Evolutionary conservation across 2,329 filamentous ascomycete species (phyloP).

Genomic region (Fusarium tanahbumbuense): DNA sequence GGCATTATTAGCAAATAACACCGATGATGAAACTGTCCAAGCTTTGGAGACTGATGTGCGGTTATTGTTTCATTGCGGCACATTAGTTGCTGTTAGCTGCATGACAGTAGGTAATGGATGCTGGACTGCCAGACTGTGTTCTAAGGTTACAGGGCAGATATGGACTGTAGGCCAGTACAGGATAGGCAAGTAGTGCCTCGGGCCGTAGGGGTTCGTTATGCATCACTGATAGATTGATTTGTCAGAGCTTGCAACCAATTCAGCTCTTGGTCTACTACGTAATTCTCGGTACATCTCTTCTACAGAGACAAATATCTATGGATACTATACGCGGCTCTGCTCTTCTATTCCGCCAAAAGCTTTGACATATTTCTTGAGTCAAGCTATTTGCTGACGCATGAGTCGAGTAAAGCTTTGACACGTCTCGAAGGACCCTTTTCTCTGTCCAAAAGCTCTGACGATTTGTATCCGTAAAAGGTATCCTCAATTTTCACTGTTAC

Average conservation of each 20-base stretch:
- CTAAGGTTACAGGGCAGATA: background rate
- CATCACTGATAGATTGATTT: conserved; percentile 40
- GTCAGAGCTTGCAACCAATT: conserved; percentile 24
- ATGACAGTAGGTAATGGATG: background rate
- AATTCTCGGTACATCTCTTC: background rate
- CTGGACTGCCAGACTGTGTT: too few relatives aligned
- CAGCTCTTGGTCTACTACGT: background rate
- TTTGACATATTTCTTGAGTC: background rate
- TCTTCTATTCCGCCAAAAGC: background rate
- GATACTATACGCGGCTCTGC: background rate
- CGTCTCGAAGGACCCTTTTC: conserved; percentile 1
- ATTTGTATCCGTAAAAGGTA: background rate
- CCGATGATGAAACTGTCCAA: conserved; percentile 25
- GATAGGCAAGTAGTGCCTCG: conserved; percentile 23
- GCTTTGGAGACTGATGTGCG: conserved; percentile 23
- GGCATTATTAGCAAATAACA: conserved; percentile 28
- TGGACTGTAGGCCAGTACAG: background rate
- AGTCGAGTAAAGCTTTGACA: background rate
- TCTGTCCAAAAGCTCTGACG: conserved; percentile 10
- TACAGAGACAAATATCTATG: background rate
- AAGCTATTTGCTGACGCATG: background rate
- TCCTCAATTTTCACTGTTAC: background rate
- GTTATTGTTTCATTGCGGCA: conserved; percentile 33
- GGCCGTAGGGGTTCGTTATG: conserved; percentile 39
- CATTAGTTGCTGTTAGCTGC: background rate